Percentiles rank a stretch among this genome's conserved stretches.
phyloP scores from a whole-genome alignment of 345 rosid genomes.

The Salix udensis region DNA sequence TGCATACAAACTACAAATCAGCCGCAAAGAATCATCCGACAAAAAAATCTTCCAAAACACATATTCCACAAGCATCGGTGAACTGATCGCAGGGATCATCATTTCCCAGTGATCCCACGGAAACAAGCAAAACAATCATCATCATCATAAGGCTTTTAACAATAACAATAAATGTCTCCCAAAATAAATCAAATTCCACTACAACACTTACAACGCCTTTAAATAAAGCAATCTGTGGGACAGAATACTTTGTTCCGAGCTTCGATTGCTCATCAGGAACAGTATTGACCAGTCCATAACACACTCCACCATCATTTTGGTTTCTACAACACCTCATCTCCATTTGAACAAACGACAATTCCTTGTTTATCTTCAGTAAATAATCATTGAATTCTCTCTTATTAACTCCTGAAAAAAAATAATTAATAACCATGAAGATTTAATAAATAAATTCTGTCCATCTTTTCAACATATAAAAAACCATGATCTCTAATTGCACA shows the following conservation, averaged over 20 bases:
- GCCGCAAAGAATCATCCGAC: neutral
- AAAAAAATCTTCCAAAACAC: neutral
- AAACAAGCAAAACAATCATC: neutral
- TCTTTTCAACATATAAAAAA: too few species aligned
- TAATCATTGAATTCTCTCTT: slow-evolving; percentile 51
- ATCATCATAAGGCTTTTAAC: too few species aligned
- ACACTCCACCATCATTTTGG: slow-evolving; percentile 70
- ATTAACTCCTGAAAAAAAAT: slow-evolving; percentile 37
- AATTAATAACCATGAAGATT: neutral
- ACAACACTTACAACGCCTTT: slow-evolving; percentile 67
- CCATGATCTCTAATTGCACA: neutral
- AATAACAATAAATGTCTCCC: neutral
- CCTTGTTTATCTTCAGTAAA: slow-evolving; percentile 80
- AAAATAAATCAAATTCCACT: neutral
- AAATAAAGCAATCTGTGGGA: slow-evolving; percentile 76
- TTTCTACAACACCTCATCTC: slow-evolving; percentile 77
- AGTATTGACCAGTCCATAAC: slow-evolving; percentile 76
- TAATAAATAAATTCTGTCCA: neutral
- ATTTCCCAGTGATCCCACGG: neutral
- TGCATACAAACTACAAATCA: neutral
- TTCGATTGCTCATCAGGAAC: slow-evolving; percentile 84
- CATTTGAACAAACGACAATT: slow-evolving; percentile 65
- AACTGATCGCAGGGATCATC: neutral
- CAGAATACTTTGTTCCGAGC: slow-evolving; percentile 79
- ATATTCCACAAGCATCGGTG: neutral